Evolutionary conservation across 805 yeast species (phyloP).

Genomic region (Suhomyces faveliae): DNA sequence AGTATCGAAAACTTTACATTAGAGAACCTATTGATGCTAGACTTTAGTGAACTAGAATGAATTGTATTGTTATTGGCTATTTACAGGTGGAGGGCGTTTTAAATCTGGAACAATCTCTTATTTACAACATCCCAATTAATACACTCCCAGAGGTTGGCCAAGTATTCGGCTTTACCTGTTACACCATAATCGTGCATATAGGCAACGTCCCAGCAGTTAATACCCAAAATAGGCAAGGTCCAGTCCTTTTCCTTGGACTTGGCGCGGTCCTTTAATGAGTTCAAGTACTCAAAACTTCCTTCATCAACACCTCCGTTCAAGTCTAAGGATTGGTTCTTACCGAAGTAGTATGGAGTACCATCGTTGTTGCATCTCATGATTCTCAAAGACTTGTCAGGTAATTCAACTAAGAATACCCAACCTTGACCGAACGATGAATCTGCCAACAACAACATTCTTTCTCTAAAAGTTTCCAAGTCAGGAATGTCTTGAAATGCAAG

Average conservation of each 20-base stretch:
- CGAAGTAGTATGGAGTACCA: conserved; percentile 73
- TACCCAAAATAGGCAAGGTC: conserved; percentile 70
- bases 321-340: conserved; percentile 70
- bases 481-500: conserved; percentile 32
- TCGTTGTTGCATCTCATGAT: conserved; percentile 62
- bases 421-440: conserved; percentile 64
- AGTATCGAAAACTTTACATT: conserved; percentile 14
- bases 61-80: conserved; percentile 6
- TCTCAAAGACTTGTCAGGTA: conserved; percentile 55
- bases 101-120: conserved; percentile 42
- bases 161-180: conserved; percentile 65
- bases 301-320: conserved; percentile 68
- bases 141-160: conserved; percentile 72
- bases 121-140: conserved; percentile 82
- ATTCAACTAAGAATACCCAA: conserved; percentile 72
- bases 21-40: conserved; percentile 23
- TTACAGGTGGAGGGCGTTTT: conserved; percentile 4
- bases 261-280: conserved; percentile 42
- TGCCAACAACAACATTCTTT: conserved; percentile 48
- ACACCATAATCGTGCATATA: conserved; percentile 83
- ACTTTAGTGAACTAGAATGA: conserved; percentile 17
- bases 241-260: conserved; percentile 49
- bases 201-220: conserved; percentile 90
- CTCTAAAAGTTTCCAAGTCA: conserved; percentile 50
- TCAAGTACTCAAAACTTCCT: conserved; percentile 49